phyloP scores from a whole-genome alignment of 1,284 basidiomycete species.

The Heimioporus retisporus region DNA sequence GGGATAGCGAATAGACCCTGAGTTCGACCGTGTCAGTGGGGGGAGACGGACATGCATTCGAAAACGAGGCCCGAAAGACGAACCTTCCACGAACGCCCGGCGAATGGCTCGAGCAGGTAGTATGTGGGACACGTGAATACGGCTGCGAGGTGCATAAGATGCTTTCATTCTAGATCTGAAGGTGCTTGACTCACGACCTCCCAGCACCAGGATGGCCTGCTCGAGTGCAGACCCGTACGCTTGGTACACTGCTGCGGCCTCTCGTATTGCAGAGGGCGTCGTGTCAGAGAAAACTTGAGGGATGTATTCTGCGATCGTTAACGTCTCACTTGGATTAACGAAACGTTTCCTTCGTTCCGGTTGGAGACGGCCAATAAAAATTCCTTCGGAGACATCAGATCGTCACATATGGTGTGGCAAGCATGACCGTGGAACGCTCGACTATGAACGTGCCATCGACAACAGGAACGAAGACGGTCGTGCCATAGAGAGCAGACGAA shows the following conservation, averaged over 20 bases:
- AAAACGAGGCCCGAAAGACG: background rate
- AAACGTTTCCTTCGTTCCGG: constrained; percentile 29
- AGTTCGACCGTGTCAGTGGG: no score
- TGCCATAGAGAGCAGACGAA: constrained; percentile 34
- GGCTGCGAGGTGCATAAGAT: constrained; percentile 16
- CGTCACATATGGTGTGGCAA: constrained; percentile 13
- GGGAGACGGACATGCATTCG: no score
- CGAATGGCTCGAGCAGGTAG: constrained; percentile 27
- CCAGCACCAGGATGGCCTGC: constrained; percentile 29
- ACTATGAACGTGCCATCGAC: constrained; percentile 34
- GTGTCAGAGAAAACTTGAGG: constrained; percentile 35
- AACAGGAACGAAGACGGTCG: no score
- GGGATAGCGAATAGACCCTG: constrained; percentile 2
- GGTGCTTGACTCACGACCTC: constrained; percentile 12
- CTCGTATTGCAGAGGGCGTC: constrained; percentile 13
- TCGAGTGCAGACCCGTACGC: constrained; percentile 21
- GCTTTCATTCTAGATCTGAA: no score
- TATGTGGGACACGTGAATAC: constrained; percentile 35
- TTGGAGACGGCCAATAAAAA: constrained; percentile 24
- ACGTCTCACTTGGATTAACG: constrained; percentile 20
- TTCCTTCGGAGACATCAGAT: constrained; percentile 12
- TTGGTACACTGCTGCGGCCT: constrained; percentile 22
- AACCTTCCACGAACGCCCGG: constrained; percentile 32
- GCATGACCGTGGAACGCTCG: constrained; percentile 41
- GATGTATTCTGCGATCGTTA: constrained; percentile 27